Conservation (phyloP, 495 filamentous ascomycete species). For the Neurospora hispaniola region DNA sequence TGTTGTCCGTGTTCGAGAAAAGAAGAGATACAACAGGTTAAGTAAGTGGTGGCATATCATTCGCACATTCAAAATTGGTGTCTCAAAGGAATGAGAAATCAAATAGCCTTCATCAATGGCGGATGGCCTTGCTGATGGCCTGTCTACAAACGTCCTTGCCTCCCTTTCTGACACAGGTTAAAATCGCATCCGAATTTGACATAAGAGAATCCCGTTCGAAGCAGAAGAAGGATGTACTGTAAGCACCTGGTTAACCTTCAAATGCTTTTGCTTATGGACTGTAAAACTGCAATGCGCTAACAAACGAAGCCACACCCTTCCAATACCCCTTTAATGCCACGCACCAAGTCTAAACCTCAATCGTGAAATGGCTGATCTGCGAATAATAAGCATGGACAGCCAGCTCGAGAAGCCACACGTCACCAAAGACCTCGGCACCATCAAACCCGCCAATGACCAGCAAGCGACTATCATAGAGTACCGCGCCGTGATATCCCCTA, state of each 20-base stretch:
- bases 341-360: slow-evolving; percentile 40
- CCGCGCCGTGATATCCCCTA: slow-evolving; percentile 52
- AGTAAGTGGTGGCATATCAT: neutral
- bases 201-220: neutral
- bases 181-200: neutral
- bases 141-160: neutral
- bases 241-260: neutral
- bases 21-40: neutral
- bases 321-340: neutral
- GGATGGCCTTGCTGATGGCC: neutral
- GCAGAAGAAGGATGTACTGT: neutral
- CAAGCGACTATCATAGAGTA: slow-evolving; percentile 50
- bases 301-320: neutral
- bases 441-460: slow-evolving; percentile 55
- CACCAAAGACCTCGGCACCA: slow-evolving; percentile 50
- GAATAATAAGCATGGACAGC: slow-evolving; percentile 57
- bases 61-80: neutral
- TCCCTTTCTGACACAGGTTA: neutral
- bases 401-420: slow-evolving; percentile 52
- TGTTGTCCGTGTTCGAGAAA: neutral
- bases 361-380: slow-evolving; percentile 57
- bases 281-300: neutral
- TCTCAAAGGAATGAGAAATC: neutral
- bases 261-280: neutral
- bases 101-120: neutral